Base-by-base conservation (phyloP, 2,329 filamentous ascomycete species). In the Phialocephala sp. region DNA sequence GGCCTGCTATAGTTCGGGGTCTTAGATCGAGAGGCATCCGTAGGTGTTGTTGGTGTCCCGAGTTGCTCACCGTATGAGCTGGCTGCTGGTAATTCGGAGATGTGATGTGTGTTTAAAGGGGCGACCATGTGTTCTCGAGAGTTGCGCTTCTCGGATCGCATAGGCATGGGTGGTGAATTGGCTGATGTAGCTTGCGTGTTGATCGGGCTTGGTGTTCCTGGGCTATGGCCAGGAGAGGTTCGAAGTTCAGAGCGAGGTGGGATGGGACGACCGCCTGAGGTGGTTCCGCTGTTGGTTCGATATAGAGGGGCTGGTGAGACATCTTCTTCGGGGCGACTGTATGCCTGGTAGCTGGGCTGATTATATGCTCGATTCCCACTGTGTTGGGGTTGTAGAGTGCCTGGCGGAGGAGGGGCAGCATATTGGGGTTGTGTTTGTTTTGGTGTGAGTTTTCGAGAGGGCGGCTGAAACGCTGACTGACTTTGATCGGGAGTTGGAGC, bases 1-100 rank as follows among this genome's bases (percentile, higher is more conserved):
- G 68, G 64, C 3, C 63, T 54, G 3, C 66, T 68, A 32, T 63
- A 68, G 18, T 69, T 68, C 22, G 68, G 69, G 11, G 66, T 71
- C 4, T 65, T 62, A 2, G 62, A 36, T 37, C 66, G 58, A 12
- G 35, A 18, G 20, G 58, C 36, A 45, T 64, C 27, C 8, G 62
- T 52, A 2, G 67, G 67, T 20, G 54, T 58, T 4, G 45, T 59
- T 18, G 67, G 62, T 18, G 32, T 61, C 15, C 50, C 45, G 2
- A 62, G 37, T 9, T 59, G 41, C 12, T 65, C 59, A 4, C 11
- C 11, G 14, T 50, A 37, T 45, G 18, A 18, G 35, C 5, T 50
- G 20, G 4, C n/a, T 9, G 32, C 36, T 22, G 41, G 36, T 9
- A 37, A 22, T 20, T 57, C 36, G 4, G 52, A 20, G 8, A 32